Evolutionary conservation across 2,329 filamentous ascomycete species (phyloP), one percentile per base, ranked within the genome.

Genomic region (Beauveria brongniartii): DNA sequence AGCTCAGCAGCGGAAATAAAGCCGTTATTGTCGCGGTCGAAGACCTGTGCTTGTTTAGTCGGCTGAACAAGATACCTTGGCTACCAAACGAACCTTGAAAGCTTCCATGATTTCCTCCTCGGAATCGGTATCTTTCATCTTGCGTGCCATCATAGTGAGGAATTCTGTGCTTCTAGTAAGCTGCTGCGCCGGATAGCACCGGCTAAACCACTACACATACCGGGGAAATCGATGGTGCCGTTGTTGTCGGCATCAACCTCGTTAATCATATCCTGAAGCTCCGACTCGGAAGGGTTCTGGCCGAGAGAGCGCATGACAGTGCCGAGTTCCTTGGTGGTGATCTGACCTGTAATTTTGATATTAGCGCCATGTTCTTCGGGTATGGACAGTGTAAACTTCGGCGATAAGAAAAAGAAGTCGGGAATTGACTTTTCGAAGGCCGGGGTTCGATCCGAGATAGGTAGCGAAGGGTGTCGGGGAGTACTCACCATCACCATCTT

Each of bases 251-350:
- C 90, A 71, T 94, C 90, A 66, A 94, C 90, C 80, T 94, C 90
- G 78, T 94, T 93, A 80, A 94, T 94, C 90, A 94, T 94, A 73
- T 94, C 90, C 78, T 94, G 90, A 66, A 94, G 81, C 78, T 94
- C 90, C 63, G 90, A 92, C 80, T 94, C 90, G 68, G 90, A 93
- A 62, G 90, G 90, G 78, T 94, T 94, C 78, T 94, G 90, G 71
- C 90, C 90, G 63, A 94, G 83, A 61, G 90, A 94, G 77, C 90
- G 88, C 90, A 94, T 94, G 71, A 94, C 90, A 59, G 90, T 94
- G 68, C 90, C 90, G 69, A 94, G 80, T 79, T 94, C 90, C 82
- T 93, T 93, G 73, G 90, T 93, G 69, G 90, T 94, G 78, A 94
- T 94, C 82, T 93, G 90, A 75, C 90, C 90, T 94, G 70, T n/a